Evolutionary conservation across 306 rosid species (phyloP), one percentile per base, ranked within the genome.

Genomic region (Purshia tridentata): DNA sequence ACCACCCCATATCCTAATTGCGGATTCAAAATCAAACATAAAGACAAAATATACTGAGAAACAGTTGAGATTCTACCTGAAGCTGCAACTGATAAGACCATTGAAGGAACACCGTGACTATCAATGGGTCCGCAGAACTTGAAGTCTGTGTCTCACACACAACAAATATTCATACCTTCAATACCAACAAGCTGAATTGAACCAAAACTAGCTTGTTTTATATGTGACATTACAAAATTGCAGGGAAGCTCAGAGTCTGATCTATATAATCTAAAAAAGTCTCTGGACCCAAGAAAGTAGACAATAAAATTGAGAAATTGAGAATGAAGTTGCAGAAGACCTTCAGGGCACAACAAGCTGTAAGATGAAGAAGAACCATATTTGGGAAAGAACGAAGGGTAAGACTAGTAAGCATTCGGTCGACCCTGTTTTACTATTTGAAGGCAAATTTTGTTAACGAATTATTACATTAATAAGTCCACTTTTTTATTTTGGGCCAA

Each of bases 11-110:
- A 40, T 40, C 46, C 6, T 29, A 60, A 13, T 16, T 4, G 18
- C 4, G 45, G 8, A 60, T 60, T 60, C 65, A 60, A 23, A 12
- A 60, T 23, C 65, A 60, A 29, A 37, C 65, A 60, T n/a, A 60
- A 29, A 12, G 47, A 61, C 67, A 61, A 61, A 61, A 61, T 61
- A 19, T 1, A 10, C 9, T 39, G 13, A n/a, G 23, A 8, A 57
- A 35, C 63, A 57, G 9, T 22, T 4, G 23, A 16, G 13, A 57
- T 9, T 15, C 18, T 4, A 60, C 18, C 65, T 1, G 14, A 48
- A 48, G 14, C 52, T 48, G 18, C 52, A 62, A 64, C 50, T 29
- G 35, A 29, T 29, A 29, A 29, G 35, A 29, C 35, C 35, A 29
- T 29, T 29, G 35, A 29, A 29, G 35, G 2, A 29, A 29, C 35